Evolutionary conservation across 495 filamentous ascomycete genomes (phyloP).

Genomic region (Penicillium paxilli): DNA sequence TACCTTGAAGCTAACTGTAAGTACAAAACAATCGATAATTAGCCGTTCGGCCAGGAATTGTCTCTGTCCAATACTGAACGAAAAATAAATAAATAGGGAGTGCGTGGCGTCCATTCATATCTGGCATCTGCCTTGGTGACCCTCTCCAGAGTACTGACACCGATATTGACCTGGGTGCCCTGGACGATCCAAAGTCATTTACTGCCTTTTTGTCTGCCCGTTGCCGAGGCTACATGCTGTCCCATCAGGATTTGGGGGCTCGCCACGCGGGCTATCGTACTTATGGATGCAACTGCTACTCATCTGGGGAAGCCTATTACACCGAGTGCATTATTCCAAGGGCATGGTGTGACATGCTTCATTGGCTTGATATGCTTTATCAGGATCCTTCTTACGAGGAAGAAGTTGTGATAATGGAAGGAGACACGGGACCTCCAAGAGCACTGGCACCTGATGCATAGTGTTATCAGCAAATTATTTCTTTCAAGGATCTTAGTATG

Average conservation of each 20-base stretch:
- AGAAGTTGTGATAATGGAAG: not conserved
- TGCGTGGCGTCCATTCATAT: constrained; percentile 33
- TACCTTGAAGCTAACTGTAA: constrained; percentile 62
- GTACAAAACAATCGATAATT: no score
- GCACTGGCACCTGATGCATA: no score
- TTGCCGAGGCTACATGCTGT: constrained; percentile 60
- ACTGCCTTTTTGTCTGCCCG: constrained; percentile 46
- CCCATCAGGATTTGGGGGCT: constrained; percentile 44
- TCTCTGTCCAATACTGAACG: no score
- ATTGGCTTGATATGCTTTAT: constrained; percentile 40
- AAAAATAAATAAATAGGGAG: constrained; percentile 32
- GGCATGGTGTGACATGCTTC: constrained; percentile 38
- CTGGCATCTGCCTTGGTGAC: constrained; percentile 33
- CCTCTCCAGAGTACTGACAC: constrained; percentile 25
- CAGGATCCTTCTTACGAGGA: constrained; percentile 32
- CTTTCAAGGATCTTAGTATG: no score
- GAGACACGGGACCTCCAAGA: no score
- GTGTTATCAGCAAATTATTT: no score
- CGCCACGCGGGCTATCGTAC: constrained; percentile 42
- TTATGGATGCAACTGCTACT: constrained; percentile 50
- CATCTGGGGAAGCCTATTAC: constrained; percentile 40
- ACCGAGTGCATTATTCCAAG: constrained; percentile 43
- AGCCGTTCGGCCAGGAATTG: no score
- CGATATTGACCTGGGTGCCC: constrained; percentile 17
- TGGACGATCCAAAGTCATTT: constrained; percentile 25